Evolutionary conservation across 2,329 filamentous ascomycete genomes (phyloP).

Genomic region (Xylariales sp.): DNA sequence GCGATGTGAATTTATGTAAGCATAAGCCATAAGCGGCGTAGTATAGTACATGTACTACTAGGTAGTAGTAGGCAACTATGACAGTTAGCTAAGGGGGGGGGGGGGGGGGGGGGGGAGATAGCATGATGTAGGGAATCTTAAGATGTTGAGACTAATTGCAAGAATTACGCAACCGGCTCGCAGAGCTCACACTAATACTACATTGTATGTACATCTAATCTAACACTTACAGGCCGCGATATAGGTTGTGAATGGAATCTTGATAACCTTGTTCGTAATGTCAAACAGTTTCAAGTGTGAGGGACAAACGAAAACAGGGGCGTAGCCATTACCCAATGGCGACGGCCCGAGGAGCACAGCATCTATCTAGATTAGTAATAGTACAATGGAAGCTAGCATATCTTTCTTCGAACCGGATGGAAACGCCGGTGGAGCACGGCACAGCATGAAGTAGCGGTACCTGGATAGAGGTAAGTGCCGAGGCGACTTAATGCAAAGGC

Average conservation of each 20-base stretch:
- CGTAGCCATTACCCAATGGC: neutral
- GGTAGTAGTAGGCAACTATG: too few species aligned
- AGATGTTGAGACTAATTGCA: constrained; percentile 2
- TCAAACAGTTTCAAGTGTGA: neutral
- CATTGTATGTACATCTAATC: neutral
- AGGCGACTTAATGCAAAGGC: neutral
- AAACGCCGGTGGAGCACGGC: constrained; percentile 25
- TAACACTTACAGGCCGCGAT: neutral
- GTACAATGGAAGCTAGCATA: neutral
- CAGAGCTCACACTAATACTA: neutral
- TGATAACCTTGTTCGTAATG: constrained; percentile 5
- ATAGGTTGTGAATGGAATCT: constrained; percentile 20
- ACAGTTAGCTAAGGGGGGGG: too few species aligned
- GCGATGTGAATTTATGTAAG: too few species aligned
- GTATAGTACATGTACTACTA: too few species aligned
- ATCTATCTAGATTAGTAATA: neutral
- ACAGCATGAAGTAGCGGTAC: neutral
- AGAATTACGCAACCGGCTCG: neutral
- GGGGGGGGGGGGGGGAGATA: too few species aligned
- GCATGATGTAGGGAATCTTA: neutral
- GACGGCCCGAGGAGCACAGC: neutral
- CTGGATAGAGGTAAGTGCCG: neutral
- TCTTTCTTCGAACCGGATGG: constrained; percentile 15
- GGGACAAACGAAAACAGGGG: neutral
- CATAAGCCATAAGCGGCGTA: too few species aligned